Evolutionary conservation across 2,329 filamentous ascomycete species (phyloP).

Genomic region (Exutisphaerella laricina): DNA sequence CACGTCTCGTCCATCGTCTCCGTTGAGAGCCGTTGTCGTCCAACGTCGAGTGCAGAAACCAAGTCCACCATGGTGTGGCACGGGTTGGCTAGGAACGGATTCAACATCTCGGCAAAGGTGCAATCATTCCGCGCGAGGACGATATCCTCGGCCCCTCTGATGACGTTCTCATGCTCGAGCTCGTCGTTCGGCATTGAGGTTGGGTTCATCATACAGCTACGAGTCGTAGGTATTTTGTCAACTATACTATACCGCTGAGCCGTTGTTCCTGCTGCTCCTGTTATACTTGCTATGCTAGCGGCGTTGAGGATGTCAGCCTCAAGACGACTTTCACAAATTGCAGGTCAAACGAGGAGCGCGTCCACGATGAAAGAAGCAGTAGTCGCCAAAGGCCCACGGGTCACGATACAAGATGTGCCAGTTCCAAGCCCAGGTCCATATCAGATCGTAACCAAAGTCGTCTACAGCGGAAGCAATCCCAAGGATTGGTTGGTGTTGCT

Average conservation of each 20-base stretch:
- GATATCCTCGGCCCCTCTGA: background rate
- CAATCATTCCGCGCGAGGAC: no score
- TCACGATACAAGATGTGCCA: conserved; percentile 37
- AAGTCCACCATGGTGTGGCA: no score
- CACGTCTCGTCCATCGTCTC: no score
- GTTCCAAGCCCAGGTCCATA: conserved; percentile 37
- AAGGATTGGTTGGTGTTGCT: conserved; percentile 30
- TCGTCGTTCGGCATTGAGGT: background rate
- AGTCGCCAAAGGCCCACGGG: conserved; percentile 31
- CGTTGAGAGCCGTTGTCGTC: no score
- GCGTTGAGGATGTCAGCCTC: conserved; percentile 17
- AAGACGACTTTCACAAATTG: conserved; percentile 18
- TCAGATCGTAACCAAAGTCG: conserved; percentile 31
- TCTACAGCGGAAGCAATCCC: conserved; percentile 31
- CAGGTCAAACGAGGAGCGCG: conserved; percentile 15
- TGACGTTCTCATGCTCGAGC: conserved; percentile 3
- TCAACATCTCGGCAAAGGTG: no score
- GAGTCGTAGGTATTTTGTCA: conserved; percentile 2
- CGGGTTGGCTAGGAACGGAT: no score
- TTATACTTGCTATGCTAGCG: conserved; percentile 19
- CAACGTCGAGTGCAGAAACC: no score
- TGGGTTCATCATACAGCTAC: background rate
- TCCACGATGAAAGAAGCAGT: conserved; percentile 36
- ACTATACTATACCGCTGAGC: conserved; percentile 2
- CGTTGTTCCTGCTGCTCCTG: background rate